Evolutionary conservation across 73 alveolate genomes (phyloP).

Genomic region (Uronychia setigera): DNA sequence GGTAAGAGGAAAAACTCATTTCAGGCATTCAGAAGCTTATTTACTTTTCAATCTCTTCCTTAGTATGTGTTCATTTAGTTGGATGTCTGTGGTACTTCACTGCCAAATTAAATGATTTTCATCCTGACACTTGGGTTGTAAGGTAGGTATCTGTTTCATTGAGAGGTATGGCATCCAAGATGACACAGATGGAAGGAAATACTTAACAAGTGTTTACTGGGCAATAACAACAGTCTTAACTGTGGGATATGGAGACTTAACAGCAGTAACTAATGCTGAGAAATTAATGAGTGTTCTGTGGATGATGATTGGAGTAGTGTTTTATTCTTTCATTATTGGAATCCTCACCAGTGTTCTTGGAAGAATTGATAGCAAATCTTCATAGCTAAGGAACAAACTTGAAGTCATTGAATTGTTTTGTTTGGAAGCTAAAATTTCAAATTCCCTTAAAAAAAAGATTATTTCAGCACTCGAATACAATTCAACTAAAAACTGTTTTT

Average conservation of each 20-base stretch:
- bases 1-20: conserved; percentile 24
- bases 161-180: conserved; percentile 61
- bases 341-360: conserved; percentile 62
- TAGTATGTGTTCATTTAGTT: conserved; percentile 75
- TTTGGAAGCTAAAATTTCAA: conserved; percentile 44
- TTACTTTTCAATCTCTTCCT: conserved; percentile 62
- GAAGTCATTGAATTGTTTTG: conserved; percentile 61
- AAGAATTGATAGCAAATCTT: conserved; percentile 39
- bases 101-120: conserved; percentile 74
- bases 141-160: no score
- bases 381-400: conserved; percentile 49
- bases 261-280: conserved; percentile 58
- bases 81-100: conserved; percentile 87
- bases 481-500: conserved; percentile 22
- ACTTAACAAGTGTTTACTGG: conserved; percentile 68
- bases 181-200: conserved; percentile 27
- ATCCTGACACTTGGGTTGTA: conserved; percentile 92
- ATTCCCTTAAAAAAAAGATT: conserved; percentile 34
- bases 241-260: conserved; percentile 87
- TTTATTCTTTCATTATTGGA: conserved; percentile 80
- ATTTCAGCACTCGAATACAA: conserved; percentile 55
- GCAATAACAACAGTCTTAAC: conserved; percentile 79
- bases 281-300: conserved; percentile 56
- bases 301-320: conserved; percentile 79
- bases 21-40: conserved; percentile 63